Percentiles rank a stretch among this genome's conserved stretches.
Conservation (phyloP, 2,329 filamentous ascomycete species). For the Diaporthe nobilis region DNA sequence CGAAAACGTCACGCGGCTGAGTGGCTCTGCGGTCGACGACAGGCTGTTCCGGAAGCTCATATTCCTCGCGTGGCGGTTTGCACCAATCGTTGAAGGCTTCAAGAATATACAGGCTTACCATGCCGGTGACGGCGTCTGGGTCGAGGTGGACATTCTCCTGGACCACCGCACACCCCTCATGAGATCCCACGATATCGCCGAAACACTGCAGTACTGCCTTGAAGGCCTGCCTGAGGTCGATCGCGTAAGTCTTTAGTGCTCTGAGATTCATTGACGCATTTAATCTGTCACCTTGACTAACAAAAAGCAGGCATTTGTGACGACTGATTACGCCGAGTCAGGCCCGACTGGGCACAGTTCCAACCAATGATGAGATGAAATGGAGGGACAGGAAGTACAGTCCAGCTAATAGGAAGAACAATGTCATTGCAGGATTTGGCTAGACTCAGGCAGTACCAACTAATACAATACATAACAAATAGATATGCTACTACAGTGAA, state of each 20-base stretch:
- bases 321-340: slow-evolving; percentile 70
- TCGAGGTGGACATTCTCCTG: slow-evolving; percentile 73
- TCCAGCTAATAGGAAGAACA: background rate
- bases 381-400: background rate
- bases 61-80: slow-evolving; percentile 71
- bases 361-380: background rate
- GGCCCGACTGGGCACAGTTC: slow-evolving; percentile 60
- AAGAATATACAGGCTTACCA: slow-evolving; percentile 72
- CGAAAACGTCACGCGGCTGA: slow-evolving; percentile 71
- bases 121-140: slow-evolving; percentile 73
- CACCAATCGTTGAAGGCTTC: slow-evolving; percentile 66
- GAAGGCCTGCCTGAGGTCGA: slow-evolving; percentile 62
- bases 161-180: slow-evolving; percentile 66
- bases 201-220: slow-evolving; percentile 74
- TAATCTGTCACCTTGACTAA: background rate
- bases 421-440: background rate
- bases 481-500: background rate
- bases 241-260: slow-evolving; percentile 40
- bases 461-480: background rate
- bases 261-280: background rate
- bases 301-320: slow-evolving; percentile 51
- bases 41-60: slow-evolving; percentile 69
- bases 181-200: slow-evolving; percentile 70
- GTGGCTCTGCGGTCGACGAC: slow-evolving; percentile 68
- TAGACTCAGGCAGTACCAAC: background rate